phyloP scores from a whole-genome alignment of 495 filamentous ascomycete species.

The Podospora fimiseda region DNA sequence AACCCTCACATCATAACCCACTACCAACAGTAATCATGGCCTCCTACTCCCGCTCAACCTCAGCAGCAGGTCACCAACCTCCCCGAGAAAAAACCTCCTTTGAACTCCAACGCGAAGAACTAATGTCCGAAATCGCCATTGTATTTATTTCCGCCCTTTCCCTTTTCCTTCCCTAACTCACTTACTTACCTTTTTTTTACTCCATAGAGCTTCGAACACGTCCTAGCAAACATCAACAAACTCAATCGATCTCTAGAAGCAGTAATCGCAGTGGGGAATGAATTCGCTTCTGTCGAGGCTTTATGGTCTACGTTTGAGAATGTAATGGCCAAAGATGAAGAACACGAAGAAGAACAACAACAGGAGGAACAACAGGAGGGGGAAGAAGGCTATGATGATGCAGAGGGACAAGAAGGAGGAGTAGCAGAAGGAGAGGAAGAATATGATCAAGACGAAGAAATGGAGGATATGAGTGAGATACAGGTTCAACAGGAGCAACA shows the following conservation, averaged over 20 bases:
- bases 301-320: constrained; percentile 96
- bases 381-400: constrained; percentile 11
- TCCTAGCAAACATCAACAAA: constrained; percentile 93
- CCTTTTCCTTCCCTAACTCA: not conserved
- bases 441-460: constrained; percentile 7
- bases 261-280: constrained; percentile 91
- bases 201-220: constrained; percentile 79
- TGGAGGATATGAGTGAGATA: constrained; percentile 1
- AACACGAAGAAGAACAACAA: constrained; percentile 22
- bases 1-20: no score
- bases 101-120: constrained; percentile 71
- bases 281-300: constrained; percentile 93
- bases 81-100: constrained; percentile 51
- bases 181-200: not conserved
- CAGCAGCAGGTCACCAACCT: not conserved
- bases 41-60: not conserved
- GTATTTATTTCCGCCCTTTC: constrained; percentile 40
- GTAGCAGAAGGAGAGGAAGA: not conserved
- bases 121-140: constrained; percentile 72
- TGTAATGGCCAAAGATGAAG: constrained; percentile 76
- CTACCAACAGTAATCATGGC: not conserved
- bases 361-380: constrained; percentile 27
- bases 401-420: constrained; percentile 17
- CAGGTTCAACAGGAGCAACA: not conserved
- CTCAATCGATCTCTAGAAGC: constrained; percentile 88